phyloP scores from a whole-genome alignment of 2,329 filamentous ascomycete species.

The Aspergillus cejpii region DNA sequence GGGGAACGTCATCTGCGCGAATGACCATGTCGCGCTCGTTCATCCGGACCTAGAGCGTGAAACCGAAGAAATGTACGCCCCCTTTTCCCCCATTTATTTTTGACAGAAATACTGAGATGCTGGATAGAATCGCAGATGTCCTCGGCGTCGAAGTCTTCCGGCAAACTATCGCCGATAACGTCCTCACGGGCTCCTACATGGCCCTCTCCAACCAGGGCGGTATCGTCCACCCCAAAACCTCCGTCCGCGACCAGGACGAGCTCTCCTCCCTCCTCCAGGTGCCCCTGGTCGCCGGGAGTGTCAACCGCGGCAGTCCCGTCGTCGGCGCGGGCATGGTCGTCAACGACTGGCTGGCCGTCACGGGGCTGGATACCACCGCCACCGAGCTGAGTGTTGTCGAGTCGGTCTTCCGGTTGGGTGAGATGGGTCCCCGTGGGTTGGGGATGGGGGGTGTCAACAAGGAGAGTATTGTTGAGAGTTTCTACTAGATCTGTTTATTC shows the following conservation, averaged over 20 bases:
- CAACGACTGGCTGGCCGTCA: constrained; percentile 95
- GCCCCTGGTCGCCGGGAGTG: constrained; percentile 84
- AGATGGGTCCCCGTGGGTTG: constrained; percentile 64
- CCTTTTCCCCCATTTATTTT: background rate
- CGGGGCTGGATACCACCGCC: constrained; percentile 89
- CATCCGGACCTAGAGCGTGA: constrained; percentile 96
- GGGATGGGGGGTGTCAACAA: constrained; percentile 57
- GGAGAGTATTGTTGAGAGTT: constrained; percentile 98
- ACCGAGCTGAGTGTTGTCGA: constrained; percentile 95
- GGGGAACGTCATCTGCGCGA: constrained; percentile 92
- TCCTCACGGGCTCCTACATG: constrained; percentile 96
- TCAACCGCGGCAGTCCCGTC: constrained; percentile 88
- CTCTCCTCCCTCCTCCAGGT: constrained; percentile 89
- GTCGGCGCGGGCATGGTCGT: constrained; percentile 97
- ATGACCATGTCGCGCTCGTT: constrained; percentile 93
- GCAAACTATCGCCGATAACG: constrained; percentile 95
- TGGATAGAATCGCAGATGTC: constrained; percentile 69
- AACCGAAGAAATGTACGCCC: constrained; percentile 76
- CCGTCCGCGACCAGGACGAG: constrained; percentile 96
- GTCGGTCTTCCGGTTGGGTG: constrained; percentile 88
- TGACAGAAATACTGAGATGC: constrained; percentile 2
- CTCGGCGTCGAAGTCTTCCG: constrained; percentile 56
- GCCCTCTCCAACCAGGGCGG: constrained; percentile 90
- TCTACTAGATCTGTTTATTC: constrained; percentile 60
- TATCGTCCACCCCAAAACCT: constrained; percentile 94